Evolutionary conservation across 768 basidiomycete species (phyloP).

Genomic region (Mycena latifolia): DNA sequence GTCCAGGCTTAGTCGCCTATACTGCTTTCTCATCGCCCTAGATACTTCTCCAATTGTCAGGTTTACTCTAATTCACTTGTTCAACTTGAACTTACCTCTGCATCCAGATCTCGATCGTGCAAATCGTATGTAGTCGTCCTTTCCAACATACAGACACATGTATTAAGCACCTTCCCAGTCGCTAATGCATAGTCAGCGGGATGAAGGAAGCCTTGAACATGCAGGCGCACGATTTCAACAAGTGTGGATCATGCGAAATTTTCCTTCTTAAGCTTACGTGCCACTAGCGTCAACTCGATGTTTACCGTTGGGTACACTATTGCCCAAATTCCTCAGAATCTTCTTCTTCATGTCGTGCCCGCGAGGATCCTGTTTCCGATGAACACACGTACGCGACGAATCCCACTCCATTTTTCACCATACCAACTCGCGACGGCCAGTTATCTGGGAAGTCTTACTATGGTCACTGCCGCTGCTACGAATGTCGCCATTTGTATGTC

Average conservation of each 20-base stretch:
- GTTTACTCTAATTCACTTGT: too few relatives aligned
- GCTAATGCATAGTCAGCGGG: slow-evolving; percentile 84
- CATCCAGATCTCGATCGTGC: slow-evolving; percentile 78
- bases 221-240: slow-evolving; percentile 72
- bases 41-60: slow-evolving; percentile 35
- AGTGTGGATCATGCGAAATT: too few relatives aligned
- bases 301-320: slow-evolving; percentile 84
- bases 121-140: slow-evolving; percentile 53
- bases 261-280: too few relatives aligned
- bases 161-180: slow-evolving; percentile 39
- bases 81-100: too few relatives aligned
- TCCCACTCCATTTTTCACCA: background rate
- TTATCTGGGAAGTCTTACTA: slow-evolving; percentile 73
- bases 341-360: slow-evolving; percentile 72
- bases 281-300: slow-evolving; percentile 76
- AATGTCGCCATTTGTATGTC: slow-evolving; percentile 56
- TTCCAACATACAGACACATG: background rate
- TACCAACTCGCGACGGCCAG: slow-evolving; percentile 59
- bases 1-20: background rate
- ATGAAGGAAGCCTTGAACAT: slow-evolving; percentile 81
- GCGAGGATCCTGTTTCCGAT: slow-evolving; percentile 76
- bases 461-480: slow-evolving; percentile 27
- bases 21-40: slow-evolving; percentile 14
- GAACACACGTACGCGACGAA: slow-evolving; percentile 16
- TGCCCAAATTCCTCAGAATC: slow-evolving; percentile 78